Percentiles rank a stretch among this genome's conserved stretches.
phyloP scores from a whole-genome alignment of 106 monocot species.

The Acorus gramineus region DNA sequence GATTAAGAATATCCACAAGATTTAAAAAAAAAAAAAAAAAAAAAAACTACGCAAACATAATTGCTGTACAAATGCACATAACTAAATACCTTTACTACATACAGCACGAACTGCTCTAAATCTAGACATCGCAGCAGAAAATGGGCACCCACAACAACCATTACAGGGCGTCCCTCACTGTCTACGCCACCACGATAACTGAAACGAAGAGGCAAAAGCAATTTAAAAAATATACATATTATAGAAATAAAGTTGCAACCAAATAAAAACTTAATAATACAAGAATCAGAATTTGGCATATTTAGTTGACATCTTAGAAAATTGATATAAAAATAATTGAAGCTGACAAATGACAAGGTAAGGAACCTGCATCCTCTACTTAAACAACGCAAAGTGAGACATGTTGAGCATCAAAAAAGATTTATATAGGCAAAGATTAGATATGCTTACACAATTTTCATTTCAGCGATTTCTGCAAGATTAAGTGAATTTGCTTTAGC shows the following conservation, averaged over 20 bases:
- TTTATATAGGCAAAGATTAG: not conserved
- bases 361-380: too few species aligned
- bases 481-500: slow-evolving; percentile 94
- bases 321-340: too few species aligned
- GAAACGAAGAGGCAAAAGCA: slow-evolving; percentile 10
- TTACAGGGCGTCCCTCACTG: slow-evolving; percentile 82
- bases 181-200: slow-evolving; percentile 97
- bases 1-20: not conserved
- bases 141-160: slow-evolving; percentile 97
- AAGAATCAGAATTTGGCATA: too few species aligned
- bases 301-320: too few species aligned
- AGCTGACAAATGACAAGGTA: too few species aligned
- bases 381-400: not conserved
- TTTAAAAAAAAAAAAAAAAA: not conserved
- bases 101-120: slow-evolving; percentile 82
- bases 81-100: slow-evolving; percentile 79
- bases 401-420: not conserved
- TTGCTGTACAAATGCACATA: not conserved
- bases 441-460: slow-evolving; percentile 91
- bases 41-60: not conserved
- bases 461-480: slow-evolving; percentile 96
- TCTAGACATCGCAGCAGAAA: slow-evolving; percentile 95
- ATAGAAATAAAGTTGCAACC: not conserved
- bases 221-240: slow-evolving; percentile 1
- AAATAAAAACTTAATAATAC: not conserved